These are phyloP conservation scores for Aspergillus egyptiacus DNA, from an alignment of 495 filamentous ascomycete genomes.

Conservation along the genomic window DNA sequence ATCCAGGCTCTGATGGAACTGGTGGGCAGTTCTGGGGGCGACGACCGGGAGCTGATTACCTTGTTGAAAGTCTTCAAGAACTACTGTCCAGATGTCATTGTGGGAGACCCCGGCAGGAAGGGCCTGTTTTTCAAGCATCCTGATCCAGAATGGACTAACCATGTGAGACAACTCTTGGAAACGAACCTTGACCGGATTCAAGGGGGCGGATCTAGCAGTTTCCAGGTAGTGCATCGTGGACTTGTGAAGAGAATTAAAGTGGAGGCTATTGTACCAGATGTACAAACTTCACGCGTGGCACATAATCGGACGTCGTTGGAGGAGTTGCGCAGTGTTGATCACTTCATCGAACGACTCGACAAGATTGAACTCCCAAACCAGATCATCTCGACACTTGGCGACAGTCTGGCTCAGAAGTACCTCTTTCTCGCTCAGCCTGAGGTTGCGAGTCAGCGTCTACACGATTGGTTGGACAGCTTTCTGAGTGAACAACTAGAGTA, in stretches of 20 bases:
- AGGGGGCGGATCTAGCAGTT: conserved; percentile 26
- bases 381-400: conserved; percentile 66
- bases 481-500: conserved; percentile 52
- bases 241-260: conserved; percentile 40
- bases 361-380: conserved; percentile 77
- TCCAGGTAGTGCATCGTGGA: conserved; percentile 43
- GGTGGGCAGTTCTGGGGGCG: conserved; percentile 35
- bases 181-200: conserved; percentile 38
- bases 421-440: conserved; percentile 58
- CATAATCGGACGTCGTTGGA: conserved; percentile 54
- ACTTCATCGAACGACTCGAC: conserved; percentile 71
- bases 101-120: conserved; percentile 51
- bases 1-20: conserved; percentile 72
- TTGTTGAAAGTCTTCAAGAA: conserved; percentile 81
- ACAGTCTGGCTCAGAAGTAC: conserved; percentile 74
- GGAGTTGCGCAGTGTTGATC: conserved; percentile 65
- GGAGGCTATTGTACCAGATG: conserved; percentile 54
- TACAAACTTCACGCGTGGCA: conserved; percentile 65
- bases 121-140: conserved; percentile 57
- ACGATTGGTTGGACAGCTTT: conserved; percentile 61
- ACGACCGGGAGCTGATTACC: conserved; percentile 70
- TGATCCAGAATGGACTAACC: conserved; percentile 69
- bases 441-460: conserved; percentile 48
- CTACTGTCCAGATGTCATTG: conserved; percentile 82
- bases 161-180: conserved; percentile 60